Evolutionary conservation across 495 filamentous ascomycete species (phyloP).

Genomic region (Ascobolus immersus): DNA sequence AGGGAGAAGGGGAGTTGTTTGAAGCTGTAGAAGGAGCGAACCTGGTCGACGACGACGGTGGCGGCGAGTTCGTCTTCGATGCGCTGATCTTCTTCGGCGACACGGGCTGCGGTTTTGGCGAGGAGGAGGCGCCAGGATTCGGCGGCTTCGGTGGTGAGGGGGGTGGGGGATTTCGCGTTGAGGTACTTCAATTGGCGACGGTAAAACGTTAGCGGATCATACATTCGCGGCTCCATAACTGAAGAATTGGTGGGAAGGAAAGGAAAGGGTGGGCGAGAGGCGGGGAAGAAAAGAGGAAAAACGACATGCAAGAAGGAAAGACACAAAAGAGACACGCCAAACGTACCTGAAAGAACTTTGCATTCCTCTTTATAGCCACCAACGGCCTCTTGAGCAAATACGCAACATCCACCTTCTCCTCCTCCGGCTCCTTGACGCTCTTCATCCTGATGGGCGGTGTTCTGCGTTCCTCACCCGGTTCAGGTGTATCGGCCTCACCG

Average conservation of each 20-base stretch:
- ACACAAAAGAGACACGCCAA: too few species aligned
- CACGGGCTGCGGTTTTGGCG: too few species aligned
- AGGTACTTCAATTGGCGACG: too few species aligned
- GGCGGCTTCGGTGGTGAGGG: too few species aligned
- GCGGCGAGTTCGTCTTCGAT: slow-evolving; percentile 77
- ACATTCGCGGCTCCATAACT: slow-evolving; percentile 47
- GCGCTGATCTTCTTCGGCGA: slow-evolving; percentile 62
- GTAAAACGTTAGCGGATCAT: too few species aligned
- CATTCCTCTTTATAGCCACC: slow-evolving; percentile 65
- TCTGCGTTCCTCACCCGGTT: slow-evolving; percentile 25
- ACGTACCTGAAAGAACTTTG: slow-evolving; percentile 52
- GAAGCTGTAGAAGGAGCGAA: slow-evolving; percentile 53
- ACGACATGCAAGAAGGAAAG: too few species aligned
- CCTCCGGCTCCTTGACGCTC: too few species aligned
- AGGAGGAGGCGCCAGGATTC: too few species aligned
- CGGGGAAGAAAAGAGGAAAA: slow-evolving; percentile 28
- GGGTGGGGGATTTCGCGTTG: too few species aligned
- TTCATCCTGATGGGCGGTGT: too few species aligned
- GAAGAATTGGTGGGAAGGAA: slow-evolving; percentile 43
- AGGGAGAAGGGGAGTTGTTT: slow-evolving; percentile 38
- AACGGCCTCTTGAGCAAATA: slow-evolving; percentile 75
- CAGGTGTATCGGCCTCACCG: slow-evolving; percentile 11
- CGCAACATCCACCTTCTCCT: slow-evolving; percentile 82
- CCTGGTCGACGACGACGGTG: slow-evolving; percentile 51
- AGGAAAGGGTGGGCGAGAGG: slow-evolving; percentile 31